Evolutionary conservation across 306 rosid species (phyloP).

Genomic region (Trifolium dubium): DNA sequence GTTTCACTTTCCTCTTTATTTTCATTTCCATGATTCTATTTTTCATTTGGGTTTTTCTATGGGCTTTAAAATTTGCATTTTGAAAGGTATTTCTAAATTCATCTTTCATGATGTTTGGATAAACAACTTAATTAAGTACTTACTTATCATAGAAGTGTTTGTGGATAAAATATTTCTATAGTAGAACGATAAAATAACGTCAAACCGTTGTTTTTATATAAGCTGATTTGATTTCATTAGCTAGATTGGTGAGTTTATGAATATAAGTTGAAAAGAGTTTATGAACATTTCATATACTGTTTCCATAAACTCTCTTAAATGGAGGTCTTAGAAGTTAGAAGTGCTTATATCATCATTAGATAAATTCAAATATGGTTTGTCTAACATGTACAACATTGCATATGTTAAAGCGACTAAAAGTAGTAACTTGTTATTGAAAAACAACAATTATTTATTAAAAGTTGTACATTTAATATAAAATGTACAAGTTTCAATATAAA

Average conservation of each 20-base stretch:
- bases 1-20: constrained; percentile 27
- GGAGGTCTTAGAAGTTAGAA: background rate
- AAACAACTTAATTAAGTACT: background rate
- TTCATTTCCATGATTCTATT: background rate
- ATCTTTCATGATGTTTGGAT: background rate
- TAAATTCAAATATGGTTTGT: background rate
- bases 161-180: background rate
- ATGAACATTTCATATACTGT: background rate
- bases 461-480: too few species aligned
- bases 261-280: too few species aligned
- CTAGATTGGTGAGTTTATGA: background rate
- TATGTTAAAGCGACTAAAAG: too few species aligned
- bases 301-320: background rate
- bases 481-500: too few species aligned
- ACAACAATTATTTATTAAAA: too few species aligned
- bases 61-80: background rate
- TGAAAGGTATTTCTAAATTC: background rate
- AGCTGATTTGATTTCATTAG: background rate
- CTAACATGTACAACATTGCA: too few species aligned
- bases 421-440: too few species aligned
- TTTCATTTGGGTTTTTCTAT: background rate
- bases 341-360: background rate
- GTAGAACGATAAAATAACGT: background rate
- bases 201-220: background rate
- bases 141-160: background rate